These are phyloP conservation scores for Suhomyces sp. DNA, from an alignment of 805 yeast species.

Conservation along the genomic window DNA sequence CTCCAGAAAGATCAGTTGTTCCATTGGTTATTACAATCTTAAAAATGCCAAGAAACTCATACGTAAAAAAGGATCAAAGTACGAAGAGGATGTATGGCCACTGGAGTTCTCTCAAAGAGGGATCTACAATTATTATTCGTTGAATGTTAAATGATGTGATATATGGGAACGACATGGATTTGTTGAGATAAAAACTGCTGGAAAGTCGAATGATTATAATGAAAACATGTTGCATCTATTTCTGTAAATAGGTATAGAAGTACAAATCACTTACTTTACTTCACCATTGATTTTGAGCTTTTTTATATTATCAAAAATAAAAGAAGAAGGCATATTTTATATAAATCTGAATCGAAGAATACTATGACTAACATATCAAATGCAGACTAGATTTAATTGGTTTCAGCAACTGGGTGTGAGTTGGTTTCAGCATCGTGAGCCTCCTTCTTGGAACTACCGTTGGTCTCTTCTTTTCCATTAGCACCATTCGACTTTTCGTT, in stretches of 20 bases:
- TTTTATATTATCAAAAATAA: too few species aligned
- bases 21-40: slow-evolving; percentile 49
- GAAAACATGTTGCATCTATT: too few species aligned
- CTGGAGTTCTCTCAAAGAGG: slow-evolving; percentile 54
- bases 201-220: too few species aligned
- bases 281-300: too few species aligned
- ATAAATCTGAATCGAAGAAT: not conserved
- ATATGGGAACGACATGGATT: too few species aligned
- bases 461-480: too few species aligned
- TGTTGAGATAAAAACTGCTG: too few species aligned
- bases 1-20: slow-evolving; percentile 52
- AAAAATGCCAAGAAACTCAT: slow-evolving; percentile 22
- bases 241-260: too few species aligned
- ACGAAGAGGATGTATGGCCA: slow-evolving; percentile 48
- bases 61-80: slow-evolving; percentile 12
- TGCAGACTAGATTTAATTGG: not conserved
- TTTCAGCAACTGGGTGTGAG: slow-evolving; percentile 8
- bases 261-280: too few species aligned
- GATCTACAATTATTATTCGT: slow-evolving; percentile 56
- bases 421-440: slow-evolving; percentile 17
- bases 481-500: too few species aligned
- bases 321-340: too few species aligned
- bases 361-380: not conserved
- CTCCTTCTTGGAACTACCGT: too few species aligned
- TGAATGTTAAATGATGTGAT: slow-evolving; percentile 47